Conservation (phyloP, 192 early-diverging fungal species). For the Entomortierella lignicola region DNA sequence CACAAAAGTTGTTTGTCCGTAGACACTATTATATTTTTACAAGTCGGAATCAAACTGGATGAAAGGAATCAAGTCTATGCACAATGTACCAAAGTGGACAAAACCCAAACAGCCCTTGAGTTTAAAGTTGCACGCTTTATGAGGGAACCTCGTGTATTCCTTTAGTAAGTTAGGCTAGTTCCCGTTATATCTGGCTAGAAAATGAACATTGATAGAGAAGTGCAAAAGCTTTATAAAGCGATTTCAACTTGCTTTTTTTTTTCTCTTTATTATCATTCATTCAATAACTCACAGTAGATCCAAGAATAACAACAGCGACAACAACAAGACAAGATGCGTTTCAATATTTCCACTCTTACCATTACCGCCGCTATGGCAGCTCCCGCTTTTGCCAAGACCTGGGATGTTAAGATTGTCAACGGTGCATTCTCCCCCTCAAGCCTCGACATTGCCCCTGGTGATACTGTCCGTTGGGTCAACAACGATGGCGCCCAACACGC, state of each 20-base stretch:
- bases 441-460: slow-evolving; percentile 27
- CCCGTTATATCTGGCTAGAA: no score
- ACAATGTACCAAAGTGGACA: no score
- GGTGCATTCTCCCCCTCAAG: slow-evolving; percentile 15
- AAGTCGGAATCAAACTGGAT: no score
- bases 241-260: background rate
- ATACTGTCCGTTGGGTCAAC: slow-evolving; percentile 43
- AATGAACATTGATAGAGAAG: no score
- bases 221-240: no score
- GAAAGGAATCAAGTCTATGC: no score
- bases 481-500: slow-evolving; percentile 32
- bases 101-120: no score
- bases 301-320: background rate
- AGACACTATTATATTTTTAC: no score
- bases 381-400: slow-evolving; percentile 30
- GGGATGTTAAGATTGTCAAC: slow-evolving; percentile 28
- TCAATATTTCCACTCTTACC: slow-evolving; percentile 9
- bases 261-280: background rate
- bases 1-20: no score
- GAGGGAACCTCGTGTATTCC: no score
- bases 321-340: slow-evolving; percentile 14
- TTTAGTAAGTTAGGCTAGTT: no score
- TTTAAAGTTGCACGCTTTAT: no score
- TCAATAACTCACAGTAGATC: background rate
- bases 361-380: slow-evolving; percentile 1